phyloP scores from a whole-genome alignment of 495 filamentous ascomycete genomes.

The Aspergillus heteromorphus region DNA sequence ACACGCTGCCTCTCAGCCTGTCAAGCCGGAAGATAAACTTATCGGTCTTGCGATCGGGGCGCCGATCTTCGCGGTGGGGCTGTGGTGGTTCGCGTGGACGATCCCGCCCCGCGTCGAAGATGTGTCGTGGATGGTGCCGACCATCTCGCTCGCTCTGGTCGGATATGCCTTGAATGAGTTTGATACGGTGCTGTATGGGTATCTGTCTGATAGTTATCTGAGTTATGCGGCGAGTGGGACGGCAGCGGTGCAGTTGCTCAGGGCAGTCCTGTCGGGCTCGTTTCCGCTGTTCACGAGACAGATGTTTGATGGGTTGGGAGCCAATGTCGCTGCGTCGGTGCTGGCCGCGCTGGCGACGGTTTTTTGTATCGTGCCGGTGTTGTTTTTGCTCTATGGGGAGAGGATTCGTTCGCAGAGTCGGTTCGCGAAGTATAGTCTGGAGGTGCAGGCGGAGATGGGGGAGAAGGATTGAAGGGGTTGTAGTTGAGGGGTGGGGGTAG shows the following conservation, averaged over 20 bases:
- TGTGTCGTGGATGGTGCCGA: conserved; percentile 33
- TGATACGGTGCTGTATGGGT: conserved; percentile 36
- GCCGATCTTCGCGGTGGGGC: conserved; percentile 27
- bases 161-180: conserved; percentile 46
- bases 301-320: conserved; percentile 32
- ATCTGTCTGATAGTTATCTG: conserved; percentile 43
- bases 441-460: conserved; percentile 16
- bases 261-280: conserved; percentile 29
- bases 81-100: conserved; percentile 45
- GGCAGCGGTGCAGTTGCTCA: conserved; percentile 34
- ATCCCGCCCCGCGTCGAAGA: conserved; percentile 27
- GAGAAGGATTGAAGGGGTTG: not conserved
- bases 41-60: conserved; percentile 37
- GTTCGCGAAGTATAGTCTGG: conserved; percentile 35
- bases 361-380: conserved; percentile 31
- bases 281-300: conserved; percentile 38
- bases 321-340: conserved; percentile 34
- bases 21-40: conserved; percentile 38
- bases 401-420: conserved; percentile 32
- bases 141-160: conserved; percentile 27
- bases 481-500: no score
- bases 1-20: conserved; percentile 6
- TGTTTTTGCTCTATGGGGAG: conserved; percentile 34
- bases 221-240: conserved; percentile 38
- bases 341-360: conserved; percentile 36